Evolutionary conservation across 257 asterid species (phyloP), one percentile per base, ranked within the genome.

Genomic region (Primulina huaijiensis): DNA sequence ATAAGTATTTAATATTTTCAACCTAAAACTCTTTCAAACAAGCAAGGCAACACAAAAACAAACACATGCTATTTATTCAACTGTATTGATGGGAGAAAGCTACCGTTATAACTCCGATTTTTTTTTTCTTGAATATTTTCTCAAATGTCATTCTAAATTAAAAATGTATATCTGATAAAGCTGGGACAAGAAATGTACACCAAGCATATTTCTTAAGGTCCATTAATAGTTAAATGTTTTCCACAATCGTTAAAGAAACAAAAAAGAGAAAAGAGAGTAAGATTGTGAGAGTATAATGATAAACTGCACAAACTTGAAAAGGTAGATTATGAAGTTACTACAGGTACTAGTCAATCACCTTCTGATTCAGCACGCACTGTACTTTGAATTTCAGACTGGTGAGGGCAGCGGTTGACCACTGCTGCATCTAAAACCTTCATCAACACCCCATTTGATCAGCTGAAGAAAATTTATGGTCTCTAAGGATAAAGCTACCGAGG

Each of bases 331-430:
- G 19, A 11, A 53, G 16, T 6, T 27, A 59, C 29, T 12, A 72
- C 50, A 40, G 67, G 62, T 69, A 69, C 57, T 8, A 50, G 55
- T 20, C 62, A 50, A 89, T 84, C 80, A 87, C 97, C 75, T 77
- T 83, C 87, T 60, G 81, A 78, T 78, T 84, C 88, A 60, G 89
- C 88, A 73, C 86, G 88, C 75, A 72, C 88, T 23, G 90, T 77
- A 68, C 97, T 87, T 80, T 93, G 98, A 72, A 93, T 88, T 77
- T 93, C 97, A 5, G 85, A 81, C 19, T 91, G 89, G 76, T 93
- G 99, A 23, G 96, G 96, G 77, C 98, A 90, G 52, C 82, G 88
- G 21, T 80, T 83, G 76, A 93, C 86, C 79, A 80, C 27, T 10
- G 88, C 84, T 9, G 90, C 81, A 20, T 87, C 92, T 83, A 90